Percentiles rank a stretch among this genome's conserved stretches.
phyloP scores from a whole-genome alignment of 345 rosid genomes.

The Turnera subulata region DNA sequence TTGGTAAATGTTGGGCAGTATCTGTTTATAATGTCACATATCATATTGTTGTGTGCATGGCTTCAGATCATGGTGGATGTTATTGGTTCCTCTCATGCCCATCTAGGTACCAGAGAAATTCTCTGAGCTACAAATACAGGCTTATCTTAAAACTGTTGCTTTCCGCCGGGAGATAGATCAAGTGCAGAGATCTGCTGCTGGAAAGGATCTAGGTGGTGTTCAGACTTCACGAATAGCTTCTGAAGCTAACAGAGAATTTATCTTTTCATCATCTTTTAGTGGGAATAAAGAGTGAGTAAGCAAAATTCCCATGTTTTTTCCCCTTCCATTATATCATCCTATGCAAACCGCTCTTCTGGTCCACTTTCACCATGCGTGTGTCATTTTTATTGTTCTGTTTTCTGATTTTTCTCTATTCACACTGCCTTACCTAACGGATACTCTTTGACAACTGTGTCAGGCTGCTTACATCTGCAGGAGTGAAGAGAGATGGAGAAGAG shows the following conservation, averaged over 20 bases:
- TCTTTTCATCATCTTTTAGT: conserved; percentile 79
- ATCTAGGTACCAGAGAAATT: conserved; percentile 80
- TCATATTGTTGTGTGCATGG: background rate
- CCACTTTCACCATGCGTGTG: background rate
- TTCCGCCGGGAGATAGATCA: conserved; percentile 92
- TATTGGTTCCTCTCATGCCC: conserved; percentile 17
- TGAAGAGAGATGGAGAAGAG: conserved; percentile 37
- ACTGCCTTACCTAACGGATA: conserved; percentile 4
- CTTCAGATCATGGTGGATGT: conserved; percentile 6
- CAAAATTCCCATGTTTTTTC: background rate
- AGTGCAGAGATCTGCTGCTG: conserved; percentile 89
- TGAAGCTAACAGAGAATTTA: conserved; percentile 92
- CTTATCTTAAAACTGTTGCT: conserved; percentile 92
- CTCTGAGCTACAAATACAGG: conserved; percentile 88
- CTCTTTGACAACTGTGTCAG: conserved; percentile 34
- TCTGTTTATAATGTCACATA: background rate
- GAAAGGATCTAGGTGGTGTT: conserved; percentile 76
- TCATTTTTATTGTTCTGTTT: background rate
- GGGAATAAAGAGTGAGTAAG: conserved; percentile 87
- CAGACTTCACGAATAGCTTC: conserved; percentile 90
- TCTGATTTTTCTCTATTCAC: conserved; percentile 1
- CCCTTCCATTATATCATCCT: background rate
- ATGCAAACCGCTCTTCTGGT: background rate
- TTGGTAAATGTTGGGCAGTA: background rate
- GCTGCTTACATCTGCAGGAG: conserved; percentile 53